These are phyloP conservation scores for Ophiostoma sp. DNA, from an alignment of 2,329 filamentous ascomycete species.

Conservation along the genomic window DNA sequence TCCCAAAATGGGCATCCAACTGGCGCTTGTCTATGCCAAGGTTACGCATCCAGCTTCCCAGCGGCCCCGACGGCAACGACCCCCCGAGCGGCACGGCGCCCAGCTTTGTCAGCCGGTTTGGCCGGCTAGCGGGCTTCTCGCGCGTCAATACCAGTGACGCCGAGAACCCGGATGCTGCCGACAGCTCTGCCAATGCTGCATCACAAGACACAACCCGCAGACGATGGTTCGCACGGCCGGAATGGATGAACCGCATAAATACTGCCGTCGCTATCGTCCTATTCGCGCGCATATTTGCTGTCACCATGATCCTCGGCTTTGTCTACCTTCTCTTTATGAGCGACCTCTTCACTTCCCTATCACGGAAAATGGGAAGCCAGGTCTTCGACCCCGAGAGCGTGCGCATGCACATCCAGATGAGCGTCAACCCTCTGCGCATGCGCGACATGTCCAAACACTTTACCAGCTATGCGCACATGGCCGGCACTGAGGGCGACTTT, in stretches of 20 bases:
- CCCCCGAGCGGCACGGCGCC: conserved; percentile 28
- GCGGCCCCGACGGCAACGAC: conserved; percentile 12
- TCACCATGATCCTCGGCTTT: conserved; percentile 69
- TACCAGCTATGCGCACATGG: conserved; percentile 81
- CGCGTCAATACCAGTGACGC: conserved; percentile 17
- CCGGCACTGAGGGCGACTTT: conserved; percentile 89
- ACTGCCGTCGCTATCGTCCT: conserved; percentile 52
- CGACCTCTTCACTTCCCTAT: conserved; percentile 68
- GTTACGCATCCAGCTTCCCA: conserved; percentile 43
- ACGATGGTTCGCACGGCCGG: conserved; percentile 22
- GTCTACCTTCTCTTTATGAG: conserved; percentile 83
- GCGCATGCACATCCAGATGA: conserved; percentile 65
- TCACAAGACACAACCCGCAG: conserved; percentile 13
- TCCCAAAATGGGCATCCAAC: conserved; percentile 52
- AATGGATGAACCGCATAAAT: conserved; percentile 35
- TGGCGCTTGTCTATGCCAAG: conserved; percentile 44
- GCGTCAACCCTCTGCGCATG: conserved; percentile 65
- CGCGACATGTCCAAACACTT: conserved; percentile 70
- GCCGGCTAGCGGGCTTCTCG: conserved; percentile 21
- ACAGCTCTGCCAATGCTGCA: conserved; percentile 23
- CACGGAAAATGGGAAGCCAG: conserved; percentile 57
- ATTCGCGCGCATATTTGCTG: conserved; percentile 65
- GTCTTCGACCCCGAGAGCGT: conserved; percentile 82
- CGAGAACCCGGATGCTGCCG: conserved; percentile 11
- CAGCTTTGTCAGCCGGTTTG: conserved; percentile 22